phyloP scores from a whole-genome alignment of 192 early-diverging fungal genomes.

The Polychytrium aggregatum region DNA sequence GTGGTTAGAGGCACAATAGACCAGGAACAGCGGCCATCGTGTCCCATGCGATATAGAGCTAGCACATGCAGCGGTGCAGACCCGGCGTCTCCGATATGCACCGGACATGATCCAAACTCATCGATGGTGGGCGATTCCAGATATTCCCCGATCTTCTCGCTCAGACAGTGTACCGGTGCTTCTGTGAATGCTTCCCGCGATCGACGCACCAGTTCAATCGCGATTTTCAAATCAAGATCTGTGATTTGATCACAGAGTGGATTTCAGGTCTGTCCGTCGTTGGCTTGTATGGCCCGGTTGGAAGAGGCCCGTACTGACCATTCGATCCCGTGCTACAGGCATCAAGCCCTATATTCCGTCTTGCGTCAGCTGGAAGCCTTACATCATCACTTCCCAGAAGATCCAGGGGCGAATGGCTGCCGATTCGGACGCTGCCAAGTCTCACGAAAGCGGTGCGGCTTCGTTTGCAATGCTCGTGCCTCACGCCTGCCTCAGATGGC shows the following conservation, averaged over 20 bases:
- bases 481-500: too few species aligned
- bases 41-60: too few species aligned
- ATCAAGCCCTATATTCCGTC: not conserved
- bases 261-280: constrained; percentile 5
- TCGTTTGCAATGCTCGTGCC: too few species aligned
- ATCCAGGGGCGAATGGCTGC: not conserved
- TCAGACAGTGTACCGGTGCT: constrained; percentile 1
- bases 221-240: constrained; percentile 4
- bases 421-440: not conserved
- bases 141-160: constrained; percentile 7
- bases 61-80: too few species aligned
- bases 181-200: constrained; percentile 13
- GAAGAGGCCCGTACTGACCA: not conserved
- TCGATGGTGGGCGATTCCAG: too few species aligned
- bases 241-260: constrained; percentile 17
- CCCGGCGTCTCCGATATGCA: too few species aligned
- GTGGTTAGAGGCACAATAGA: too few species aligned
- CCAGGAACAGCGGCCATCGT: too few species aligned
- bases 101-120: too few species aligned
- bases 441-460: too few species aligned
- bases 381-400: not conserved
- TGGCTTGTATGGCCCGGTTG: constrained; percentile 4
- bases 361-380: not conserved
- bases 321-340: not conserved
- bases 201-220: constrained; percentile 7